A percentile compares a stretch with the other conserved stretches of the same genome.
These are phyloP conservation scores for Calonectria honghensis DNA, from an alignment of 2,329 filamentous ascomycete genomes.

Conservation along the genomic window DNA sequence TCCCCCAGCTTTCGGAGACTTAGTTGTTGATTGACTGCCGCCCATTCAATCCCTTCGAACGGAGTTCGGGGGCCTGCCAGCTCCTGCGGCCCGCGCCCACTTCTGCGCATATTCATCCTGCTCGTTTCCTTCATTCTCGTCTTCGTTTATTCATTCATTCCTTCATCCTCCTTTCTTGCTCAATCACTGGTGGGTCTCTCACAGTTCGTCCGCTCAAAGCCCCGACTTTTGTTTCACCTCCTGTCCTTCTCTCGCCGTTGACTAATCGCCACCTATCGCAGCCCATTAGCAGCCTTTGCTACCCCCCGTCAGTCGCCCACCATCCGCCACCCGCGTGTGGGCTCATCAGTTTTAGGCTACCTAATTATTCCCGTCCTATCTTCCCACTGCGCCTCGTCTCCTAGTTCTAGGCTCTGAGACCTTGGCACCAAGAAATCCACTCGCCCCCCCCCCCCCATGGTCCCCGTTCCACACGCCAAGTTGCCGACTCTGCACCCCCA, in stretches of 20 bases:
- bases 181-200: conserved; percentile 3
- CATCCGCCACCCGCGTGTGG: conserved; percentile 21
- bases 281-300: neutral
- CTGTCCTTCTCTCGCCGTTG: neutral
- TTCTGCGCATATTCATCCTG: conserved; percentile 18
- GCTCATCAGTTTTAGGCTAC: conserved; percentile 18
- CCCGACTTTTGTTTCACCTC: conserved; percentile 26
- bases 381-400: conserved; percentile 8
- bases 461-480: conserved; percentile 18
- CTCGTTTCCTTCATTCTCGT: conserved; percentile 17
- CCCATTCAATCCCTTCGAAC: neutral
- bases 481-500: conserved; percentile 19
- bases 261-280: conserved; percentile 13
- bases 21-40: conserved; percentile 18
- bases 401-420: conserved; percentile 28
- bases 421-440: conserved; percentile 26
- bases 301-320: conserved; percentile 2
- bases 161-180: conserved; percentile 23
- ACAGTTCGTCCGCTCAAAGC: conserved; percentile 31
- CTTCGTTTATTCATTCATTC: conserved; percentile 19
- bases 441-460: conserved; percentile 20
- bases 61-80: neutral
- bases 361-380: conserved; percentile 23
- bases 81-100: conserved; percentile 15
- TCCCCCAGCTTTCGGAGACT: conserved; percentile 25